Conservation (phyloP, 306 rosid genomes). For the Prunus mume region DNA sequence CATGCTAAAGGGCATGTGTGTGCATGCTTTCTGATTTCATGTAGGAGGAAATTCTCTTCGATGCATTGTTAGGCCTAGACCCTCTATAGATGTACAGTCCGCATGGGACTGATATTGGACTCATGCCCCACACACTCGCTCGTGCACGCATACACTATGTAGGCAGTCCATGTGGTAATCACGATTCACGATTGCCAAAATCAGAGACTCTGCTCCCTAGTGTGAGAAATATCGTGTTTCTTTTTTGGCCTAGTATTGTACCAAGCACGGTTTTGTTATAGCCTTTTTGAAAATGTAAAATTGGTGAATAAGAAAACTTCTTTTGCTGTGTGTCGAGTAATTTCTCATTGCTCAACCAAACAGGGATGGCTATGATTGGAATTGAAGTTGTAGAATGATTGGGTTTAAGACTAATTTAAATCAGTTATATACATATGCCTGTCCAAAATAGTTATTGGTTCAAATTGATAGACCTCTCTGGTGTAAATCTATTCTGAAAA, state of each 20-base stretch:
- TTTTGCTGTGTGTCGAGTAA: background rate
- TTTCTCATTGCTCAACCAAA: background rate
- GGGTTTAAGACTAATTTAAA: background rate
- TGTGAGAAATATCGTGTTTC: no score
- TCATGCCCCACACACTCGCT: no score
- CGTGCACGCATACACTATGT: background rate
- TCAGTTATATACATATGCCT: background rate
- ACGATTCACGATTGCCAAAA: background rate
- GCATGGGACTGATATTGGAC: background rate
- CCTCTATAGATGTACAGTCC: background rate
- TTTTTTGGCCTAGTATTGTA: background rate
- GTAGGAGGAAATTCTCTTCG: background rate
- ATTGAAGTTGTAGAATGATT: background rate
- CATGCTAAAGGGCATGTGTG: background rate
- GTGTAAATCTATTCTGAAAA: background rate
- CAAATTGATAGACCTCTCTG: background rate
- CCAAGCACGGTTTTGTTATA: background rate
- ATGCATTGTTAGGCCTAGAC: background rate
- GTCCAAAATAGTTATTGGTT: background rate
- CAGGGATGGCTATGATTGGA: background rate
- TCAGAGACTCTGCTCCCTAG: no score
- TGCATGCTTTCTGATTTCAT: background rate
- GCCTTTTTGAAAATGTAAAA: background rate
- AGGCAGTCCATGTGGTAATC: background rate
- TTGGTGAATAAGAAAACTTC: background rate